phyloP scores from a whole-genome alignment of 2,329 filamentous ascomycete genomes.

The Aspergillus sp. region DNA sequence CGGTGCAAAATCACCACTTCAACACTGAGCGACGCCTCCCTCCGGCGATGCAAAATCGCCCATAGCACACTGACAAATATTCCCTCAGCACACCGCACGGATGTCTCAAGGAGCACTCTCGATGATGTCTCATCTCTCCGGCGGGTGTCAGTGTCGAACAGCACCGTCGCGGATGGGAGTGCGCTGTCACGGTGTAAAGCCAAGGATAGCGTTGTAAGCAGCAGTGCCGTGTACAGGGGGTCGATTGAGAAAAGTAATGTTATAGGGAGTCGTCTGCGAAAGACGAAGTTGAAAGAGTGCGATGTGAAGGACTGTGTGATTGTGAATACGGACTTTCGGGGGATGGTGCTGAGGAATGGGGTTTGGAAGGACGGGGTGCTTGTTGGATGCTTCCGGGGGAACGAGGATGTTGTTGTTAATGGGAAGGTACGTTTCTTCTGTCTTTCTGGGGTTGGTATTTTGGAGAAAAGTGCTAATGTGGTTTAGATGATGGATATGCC shows the following conservation, averaged over 20 bases:
- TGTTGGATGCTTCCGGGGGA: conserved; percentile 17
- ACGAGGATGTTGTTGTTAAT: conserved; percentile 18
- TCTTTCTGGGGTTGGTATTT: not conserved
- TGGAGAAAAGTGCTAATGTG: not conserved
- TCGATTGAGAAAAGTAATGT: conserved; percentile 12
- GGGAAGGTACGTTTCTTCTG: conserved; percentile 11
- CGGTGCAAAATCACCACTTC: conserved; percentile 19
- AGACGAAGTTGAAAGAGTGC: conserved; percentile 19
- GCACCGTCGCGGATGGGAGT: conserved; percentile 14
- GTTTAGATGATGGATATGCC: conserved; percentile 1
- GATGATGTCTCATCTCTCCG: conserved; percentile 13
- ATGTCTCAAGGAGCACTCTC: conserved; percentile 16
- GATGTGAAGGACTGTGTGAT: conserved; percentile 24
- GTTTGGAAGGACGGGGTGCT: conserved; percentile 27
- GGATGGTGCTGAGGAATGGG: conserved; percentile 24
- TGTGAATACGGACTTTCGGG: conserved; percentile 19
- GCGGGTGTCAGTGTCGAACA: conserved; percentile 18
- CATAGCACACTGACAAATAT: conserved; percentile 20
- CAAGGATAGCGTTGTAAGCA: conserved; percentile 14
- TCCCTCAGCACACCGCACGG: conserved; percentile 2
- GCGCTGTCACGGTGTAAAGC: conserved; percentile 14
- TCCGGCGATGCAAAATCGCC: conserved; percentile 15
- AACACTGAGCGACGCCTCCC: conserved; percentile 14
- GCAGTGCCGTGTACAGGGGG: conserved; percentile 15
- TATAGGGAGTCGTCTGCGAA: conserved; percentile 12